Percentiles rank a stretch among this genome's conserved stretches.
phyloP scores from a whole-genome alignment of 352 stramenopile genomes.

The Thraustochytrium sp. region DNA sequence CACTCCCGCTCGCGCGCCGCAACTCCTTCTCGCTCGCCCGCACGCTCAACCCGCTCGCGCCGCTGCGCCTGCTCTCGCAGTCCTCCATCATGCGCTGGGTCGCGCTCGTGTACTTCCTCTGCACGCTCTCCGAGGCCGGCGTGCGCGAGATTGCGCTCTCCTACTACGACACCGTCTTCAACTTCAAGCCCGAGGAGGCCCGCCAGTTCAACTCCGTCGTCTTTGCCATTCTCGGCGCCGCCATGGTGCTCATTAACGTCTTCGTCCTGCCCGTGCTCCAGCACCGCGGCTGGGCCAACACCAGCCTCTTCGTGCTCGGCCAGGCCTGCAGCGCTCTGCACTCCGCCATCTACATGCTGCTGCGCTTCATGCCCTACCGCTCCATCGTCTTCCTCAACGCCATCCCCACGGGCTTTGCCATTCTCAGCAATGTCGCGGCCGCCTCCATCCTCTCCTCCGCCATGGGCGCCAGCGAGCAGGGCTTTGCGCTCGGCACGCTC shows the following conservation, averaged over 20 bases:
- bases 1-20: neutral
- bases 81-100: conserved; percentile 19
- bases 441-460: conserved; percentile 2
- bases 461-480: conserved; percentile 28
- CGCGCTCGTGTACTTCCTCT: conserved; percentile 8
- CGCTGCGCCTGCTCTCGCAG: neutral
- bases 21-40: neutral
- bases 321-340: neutral
- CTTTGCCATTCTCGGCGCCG: conserved; percentile 4
- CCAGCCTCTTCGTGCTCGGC: conserved; percentile 3
- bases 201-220: conserved; percentile 14
- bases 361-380: neutral
- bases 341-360: neutral
- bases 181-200: neutral
- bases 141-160: conserved; percentile 12
- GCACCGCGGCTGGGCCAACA: neutral
- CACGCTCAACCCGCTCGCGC: conserved; percentile 34
- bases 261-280: neutral
- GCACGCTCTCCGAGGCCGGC: neutral
- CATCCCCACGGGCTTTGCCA: neutral
- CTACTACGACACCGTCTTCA: conserved; percentile 19
- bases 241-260: neutral
- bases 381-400: neutral
- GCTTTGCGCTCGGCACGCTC: conserved; percentile 40
- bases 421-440: neutral